These are phyloP conservation scores for Cordia subcordata DNA, from an alignment of 257 asterid genomes.

Conservation along the genomic window DNA sequence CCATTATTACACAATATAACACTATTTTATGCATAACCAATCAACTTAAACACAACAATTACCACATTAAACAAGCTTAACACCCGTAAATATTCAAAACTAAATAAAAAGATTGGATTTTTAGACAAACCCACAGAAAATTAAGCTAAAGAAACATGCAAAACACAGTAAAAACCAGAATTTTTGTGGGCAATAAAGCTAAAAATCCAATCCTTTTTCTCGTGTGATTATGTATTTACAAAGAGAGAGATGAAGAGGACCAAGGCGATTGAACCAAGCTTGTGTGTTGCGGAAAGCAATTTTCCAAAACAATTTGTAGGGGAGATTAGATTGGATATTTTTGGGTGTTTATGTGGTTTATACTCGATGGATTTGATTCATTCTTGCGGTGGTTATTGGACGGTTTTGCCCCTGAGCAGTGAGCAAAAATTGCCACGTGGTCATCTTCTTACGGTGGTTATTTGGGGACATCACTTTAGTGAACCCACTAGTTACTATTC, in stretches of 20 bases:
- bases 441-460: neutral
- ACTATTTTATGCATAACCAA: neutral
- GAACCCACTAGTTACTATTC: neutral
- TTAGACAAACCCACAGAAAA: constrained; percentile 7
- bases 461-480: neutral
- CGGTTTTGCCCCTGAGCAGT: no score
- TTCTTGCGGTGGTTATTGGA: neutral
- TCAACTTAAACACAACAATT: neutral
- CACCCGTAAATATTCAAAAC: neutral
- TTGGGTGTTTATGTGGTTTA: neutral
- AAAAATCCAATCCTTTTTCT: neutral
- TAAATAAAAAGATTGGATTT: constrained; percentile 3
- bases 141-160: neutral
- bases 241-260: neutral
- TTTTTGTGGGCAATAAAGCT: neutral
- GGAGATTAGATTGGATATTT: neutral
- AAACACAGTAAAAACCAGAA: no score
- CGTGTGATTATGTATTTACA: neutral
- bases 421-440: neutral
- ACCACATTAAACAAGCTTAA: neutral
- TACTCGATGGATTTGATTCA: neutral
- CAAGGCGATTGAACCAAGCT: neutral
- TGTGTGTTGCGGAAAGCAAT: no score
- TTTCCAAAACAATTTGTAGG: neutral
- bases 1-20: neutral